Evolutionary conservation across 208 protist species (phyloP), one percentile per base, ranked within the genome.

Genomic region (Acanthamoeba divionensis): DNA sequence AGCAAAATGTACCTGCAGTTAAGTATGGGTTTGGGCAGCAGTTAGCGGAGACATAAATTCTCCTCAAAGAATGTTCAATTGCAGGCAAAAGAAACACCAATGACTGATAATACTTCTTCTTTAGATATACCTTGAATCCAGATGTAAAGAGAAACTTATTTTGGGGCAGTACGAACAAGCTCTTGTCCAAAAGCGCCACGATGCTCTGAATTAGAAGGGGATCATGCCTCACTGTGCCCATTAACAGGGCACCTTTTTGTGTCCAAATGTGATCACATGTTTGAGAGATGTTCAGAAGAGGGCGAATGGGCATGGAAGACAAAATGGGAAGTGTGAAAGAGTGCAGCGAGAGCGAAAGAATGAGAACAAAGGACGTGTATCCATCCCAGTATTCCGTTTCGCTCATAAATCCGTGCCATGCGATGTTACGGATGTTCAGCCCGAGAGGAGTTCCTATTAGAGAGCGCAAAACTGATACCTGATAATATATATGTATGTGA

Each of bases 401-500:
- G 4, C 50, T 9, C 21, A 85, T 33, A 54, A 85, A 85, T 2
- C 75, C 75, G 29, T 85, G 75, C 75, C 75, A 85, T 12, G 48
- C 75, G 24, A 85, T 33, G 21, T 85, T 85, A 5, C 75, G 5
- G 15, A 85, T 1, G 75, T 85, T 85, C 21, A 85, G 36, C 21
- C 75, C 75, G 21, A 85, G 52, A 13, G 75, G 75, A 21, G 75
- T 85, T 0, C 50, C 75, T 29, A 85, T 85, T 1, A 85, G 50
- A 10, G 75, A 29, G 2, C 75, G 75, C 44, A 85, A 18, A 5
- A 15, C 50, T 38, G 2, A 21, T 0, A 85, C 12, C 10, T 21
- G 62, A 10, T 69, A 10, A 10, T 69, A n/a, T 21, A 18, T 1
- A 26, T 66, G 60, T 18, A 18, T 18, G 52, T 18, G 52, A 13